Base-by-base conservation (phyloP, 441 rosid species). In the Pelargonium australe region DNA sequence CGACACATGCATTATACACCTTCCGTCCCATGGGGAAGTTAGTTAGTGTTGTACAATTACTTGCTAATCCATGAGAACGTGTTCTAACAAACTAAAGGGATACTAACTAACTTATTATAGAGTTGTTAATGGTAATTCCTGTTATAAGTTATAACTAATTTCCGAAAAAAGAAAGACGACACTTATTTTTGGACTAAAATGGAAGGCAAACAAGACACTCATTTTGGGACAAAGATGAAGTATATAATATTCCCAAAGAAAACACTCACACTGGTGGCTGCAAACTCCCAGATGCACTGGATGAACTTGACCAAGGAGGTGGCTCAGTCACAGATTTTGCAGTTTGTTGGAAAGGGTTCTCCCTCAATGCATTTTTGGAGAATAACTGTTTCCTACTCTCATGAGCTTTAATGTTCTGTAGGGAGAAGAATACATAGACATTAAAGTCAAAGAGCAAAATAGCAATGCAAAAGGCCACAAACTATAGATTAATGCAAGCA, bases 341-440 rank as follows among this genome's bases (percentile, higher is more conserved):
- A 28, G 79, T 85, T 44, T 70, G 85, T 63, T 74, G 81, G 66
- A 86, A 72, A 8, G 81, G 81, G 70, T 76, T 85, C 68, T 89
- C 90, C 71, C 86, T 84, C 49, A 77, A 80, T 70, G 87, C 79
- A 78, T 82, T 93, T 53, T 90, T 81, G 2, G 97, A 93, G 72
- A 92, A 92, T 19, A 91, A 81, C 70, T 91, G 88, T 76, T 82
- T 93, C 79, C 97, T 73, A 70, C 80, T 89, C 75, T 91, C 97
- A 81, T 93, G 97, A 75, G 97, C 98, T 80, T 89, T 93, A 66
- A 89, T 88, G 77, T 91, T 90, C 97, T 90, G 82, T 74, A 64
- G 31, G 57, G 37, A 53, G 20, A 70, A 60, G 75, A 16, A 58
- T 44, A 63, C 23, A 3, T 17, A 40, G 41, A 4, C 23, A 58